Evolutionary conservation across 1,139 yeast genomes (phyloP), one percentile per base, ranked within the genome.

Genomic region (Suhomyces chickasaworum): DNA sequence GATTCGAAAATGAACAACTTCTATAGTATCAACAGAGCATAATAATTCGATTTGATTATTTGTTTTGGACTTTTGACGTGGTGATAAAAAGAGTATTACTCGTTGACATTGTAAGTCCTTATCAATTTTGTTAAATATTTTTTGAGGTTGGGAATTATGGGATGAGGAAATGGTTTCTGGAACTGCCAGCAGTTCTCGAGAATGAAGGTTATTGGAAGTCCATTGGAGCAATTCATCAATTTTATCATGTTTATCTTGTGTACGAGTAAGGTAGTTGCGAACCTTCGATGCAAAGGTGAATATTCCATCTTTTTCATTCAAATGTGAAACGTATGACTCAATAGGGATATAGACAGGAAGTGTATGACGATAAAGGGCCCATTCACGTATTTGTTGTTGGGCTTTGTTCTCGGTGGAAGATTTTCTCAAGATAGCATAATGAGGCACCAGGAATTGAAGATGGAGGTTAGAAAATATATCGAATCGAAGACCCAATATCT

Each of bases 311-410:
- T 45, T 42, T 12, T 22, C 33, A 2, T 45, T 16, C 5, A 45
- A 21, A 3, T 39, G 37, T 2, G 20, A 17, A 10, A 47, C 44
- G 39, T 53, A 53, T 16, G 46, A 46, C 12, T 53, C 58, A 8
- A 60, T 41, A 1, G 69, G 70, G 5, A 70, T 52, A 44, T 60
- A 68, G 0, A 59, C 60, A 0, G 77, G 76, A 10, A 73, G 50
- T 0, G 78, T 73, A 49, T 72, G 72, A 31, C 69, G 64, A 48
- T 64, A 64, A 2, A 72, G 58, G 17, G 53, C 50, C 77, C 77
- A 73, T 21, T 46, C 49, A 13, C 22, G 49, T 2, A 29, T 36
- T 1, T 42, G 17, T 7, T 43, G 49, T 3, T 39, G 43, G 3
- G 46, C 46, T 42, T 64, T 56, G 30, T 51, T 52, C 1, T 40